Conservation (phyloP, 495 filamentous ascomycete species). For the Penicillium goetzii region DNA sequence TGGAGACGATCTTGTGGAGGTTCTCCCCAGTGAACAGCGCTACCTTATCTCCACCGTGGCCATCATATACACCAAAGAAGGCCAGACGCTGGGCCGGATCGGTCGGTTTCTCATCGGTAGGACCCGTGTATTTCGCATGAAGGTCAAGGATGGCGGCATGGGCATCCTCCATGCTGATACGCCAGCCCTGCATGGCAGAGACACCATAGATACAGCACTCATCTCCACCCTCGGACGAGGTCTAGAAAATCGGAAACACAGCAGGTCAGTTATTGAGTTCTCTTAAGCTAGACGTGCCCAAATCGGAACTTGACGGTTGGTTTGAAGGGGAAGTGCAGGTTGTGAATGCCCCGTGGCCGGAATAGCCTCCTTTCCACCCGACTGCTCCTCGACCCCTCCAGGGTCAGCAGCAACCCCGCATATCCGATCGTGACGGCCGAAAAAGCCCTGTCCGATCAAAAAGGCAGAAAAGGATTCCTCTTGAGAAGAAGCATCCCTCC, state of each 20-base stretch:
- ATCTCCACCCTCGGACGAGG: constrained; percentile 85
- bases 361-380: constrained; percentile 14
- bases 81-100: constrained; percentile 72
- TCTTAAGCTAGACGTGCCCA: neutral
- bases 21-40: constrained; percentile 91
- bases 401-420: constrained; percentile 36
- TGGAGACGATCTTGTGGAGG: constrained; percentile 89
- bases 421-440: constrained; percentile 15
- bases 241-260: constrained; percentile 16
- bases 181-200: constrained; percentile 99
- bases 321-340: neutral
- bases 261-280: neutral
- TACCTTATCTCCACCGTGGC: constrained; percentile 96
- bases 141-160: constrained; percentile 90
- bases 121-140: constrained; percentile 61
- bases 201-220: constrained; percentile 89
- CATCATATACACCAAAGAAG: constrained; percentile 98
- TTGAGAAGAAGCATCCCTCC: neutral
- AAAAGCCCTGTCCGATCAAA: neutral
- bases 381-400: constrained; percentile 26
- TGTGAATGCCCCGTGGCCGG: neutral
- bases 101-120: constrained; percentile 62
- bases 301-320: neutral
- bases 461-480: neutral
- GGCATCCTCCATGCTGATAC: constrained; percentile 98